Base-by-base conservation (phyloP, 306 rosid species). In the Sphenostylis stenocarpa region DNA sequence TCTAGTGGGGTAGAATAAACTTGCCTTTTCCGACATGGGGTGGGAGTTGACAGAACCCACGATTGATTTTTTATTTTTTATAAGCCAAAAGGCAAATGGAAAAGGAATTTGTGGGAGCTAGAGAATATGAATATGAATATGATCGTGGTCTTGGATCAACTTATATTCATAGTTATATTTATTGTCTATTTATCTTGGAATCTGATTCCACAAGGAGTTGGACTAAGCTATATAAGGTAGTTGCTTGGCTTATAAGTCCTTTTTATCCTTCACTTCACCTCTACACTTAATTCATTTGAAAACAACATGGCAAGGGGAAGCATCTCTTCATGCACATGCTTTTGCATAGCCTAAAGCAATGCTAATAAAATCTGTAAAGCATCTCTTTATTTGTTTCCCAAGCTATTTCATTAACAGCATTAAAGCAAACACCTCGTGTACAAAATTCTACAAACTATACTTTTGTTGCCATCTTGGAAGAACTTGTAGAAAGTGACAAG, bases 1-100 rank as follows among this genome's bases (percentile, higher is more conserved):
- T 71, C 10, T 29, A 29, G 43, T 76, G 36, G 47, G 60, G 23
- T 45, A 55, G 26, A 70, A 66, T 47, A 47, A 82, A 83, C 92
- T 85, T 89, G 86, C 92, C 96, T 86, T 87, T 83, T 82, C 86
- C 64, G 88, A 48, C 88, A 87, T 79, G 60, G 88, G 81, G 55
- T 51, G 81, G 79, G 85, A 83, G 36, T 21, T 56, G 19, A 53
- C 65, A 62, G 83, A 20, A 68, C 82, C 81, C 76, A 72, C 23
- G 76, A 20, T 83, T 82, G 84, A 36, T 67, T 81, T 61, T 79
- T 58, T 70, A 65, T 21, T 83, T 74, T 79, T 76, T 19, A 64
- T 52, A 81, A 36, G 44, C 64, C 55, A 47, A 70, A 84, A 83
- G 74, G 81, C 79, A 63, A 63, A 67, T 7, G 5, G 45, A 76